phyloP scores from a whole-genome alignment of 805 yeast genomes.

The Citeromyces nyonsensis region DNA sequence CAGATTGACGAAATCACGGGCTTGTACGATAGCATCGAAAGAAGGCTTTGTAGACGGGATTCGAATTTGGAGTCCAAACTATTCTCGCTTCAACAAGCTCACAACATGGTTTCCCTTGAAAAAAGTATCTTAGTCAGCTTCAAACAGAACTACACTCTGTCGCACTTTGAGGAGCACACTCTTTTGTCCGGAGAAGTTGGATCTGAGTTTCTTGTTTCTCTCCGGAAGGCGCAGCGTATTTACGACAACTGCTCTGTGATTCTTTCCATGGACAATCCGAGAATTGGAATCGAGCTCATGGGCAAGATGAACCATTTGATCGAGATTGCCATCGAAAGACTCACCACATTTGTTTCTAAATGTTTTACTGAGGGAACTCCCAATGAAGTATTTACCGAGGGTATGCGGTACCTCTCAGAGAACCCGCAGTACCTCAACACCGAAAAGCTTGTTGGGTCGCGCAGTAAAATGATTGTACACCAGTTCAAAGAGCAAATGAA shows the following conservation, averaged over 20 bases:
- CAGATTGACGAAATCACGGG: constrained; percentile 16
- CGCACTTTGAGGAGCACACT: constrained; percentile 54
- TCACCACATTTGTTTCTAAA: constrained; percentile 22
- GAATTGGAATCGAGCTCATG: constrained; percentile 52
- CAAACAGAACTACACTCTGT: constrained; percentile 48
- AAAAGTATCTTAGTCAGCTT: constrained; percentile 35
- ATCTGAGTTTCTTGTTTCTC: constrained; percentile 35
- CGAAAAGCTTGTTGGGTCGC: constrained; percentile 45
- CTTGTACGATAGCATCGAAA: not conserved
- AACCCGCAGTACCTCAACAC: constrained; percentile 37
- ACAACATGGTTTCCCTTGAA: constrained; percentile 16
- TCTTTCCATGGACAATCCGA: constrained; percentile 52
- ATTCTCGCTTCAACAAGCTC: not conserved
- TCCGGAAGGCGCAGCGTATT: constrained; percentile 48
- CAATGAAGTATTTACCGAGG: constrained; percentile 3
- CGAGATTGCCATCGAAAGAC: constrained; percentile 35
- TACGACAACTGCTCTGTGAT: constrained; percentile 56
- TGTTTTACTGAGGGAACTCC: constrained; percentile 7
- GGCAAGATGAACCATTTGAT: constrained; percentile 34
- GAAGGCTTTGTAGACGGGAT: not conserved
- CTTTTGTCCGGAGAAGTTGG: constrained; percentile 29
- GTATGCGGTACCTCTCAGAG: constrained; percentile 12
- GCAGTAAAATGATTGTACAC: constrained; percentile 46
- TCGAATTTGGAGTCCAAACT: not conserved
- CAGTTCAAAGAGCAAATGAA: constrained; percentile 51